Percentiles rank a stretch among this genome's conserved stretches.
These are phyloP conservation scores for Pouteria glomerata DNA, from an alignment of 148 eudicot species.

Conservation along the genomic window DNA sequence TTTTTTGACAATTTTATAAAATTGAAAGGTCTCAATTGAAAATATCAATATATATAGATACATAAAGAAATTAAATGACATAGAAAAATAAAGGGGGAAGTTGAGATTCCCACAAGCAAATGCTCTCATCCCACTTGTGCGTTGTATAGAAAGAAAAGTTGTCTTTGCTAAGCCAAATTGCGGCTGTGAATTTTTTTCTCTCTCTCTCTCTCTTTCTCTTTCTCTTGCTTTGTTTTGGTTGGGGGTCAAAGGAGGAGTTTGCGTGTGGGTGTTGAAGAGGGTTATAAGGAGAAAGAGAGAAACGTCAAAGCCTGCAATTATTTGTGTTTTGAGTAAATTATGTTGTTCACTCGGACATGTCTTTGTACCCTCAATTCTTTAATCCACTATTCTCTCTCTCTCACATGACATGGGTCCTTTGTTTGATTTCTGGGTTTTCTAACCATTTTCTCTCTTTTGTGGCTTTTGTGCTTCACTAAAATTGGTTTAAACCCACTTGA, in stretches of 20 bases:
- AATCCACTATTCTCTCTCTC: too few relatives aligned
- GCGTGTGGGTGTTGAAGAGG: conserved; percentile 54
- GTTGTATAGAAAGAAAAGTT: background rate
- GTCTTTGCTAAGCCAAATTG: background rate
- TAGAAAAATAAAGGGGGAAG: background rate
- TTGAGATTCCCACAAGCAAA: conserved; percentile 21
- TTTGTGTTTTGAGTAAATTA: too few relatives aligned
- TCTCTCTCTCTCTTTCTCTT: background rate
- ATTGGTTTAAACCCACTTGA: too few relatives aligned
- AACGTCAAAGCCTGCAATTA: too few relatives aligned
- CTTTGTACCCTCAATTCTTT: too few relatives aligned
- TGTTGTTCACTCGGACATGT: too few relatives aligned
- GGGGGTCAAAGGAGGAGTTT: conserved; percentile 46
- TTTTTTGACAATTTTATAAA: conserved; percentile 8
- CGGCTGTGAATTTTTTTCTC: background rate
- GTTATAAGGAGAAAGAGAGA: too few relatives aligned
- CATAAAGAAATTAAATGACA: background rate
- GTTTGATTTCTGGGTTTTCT: too few relatives aligned
- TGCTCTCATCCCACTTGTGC: background rate
- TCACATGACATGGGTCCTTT: too few relatives aligned
- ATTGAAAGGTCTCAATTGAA: background rate
- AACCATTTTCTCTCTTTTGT: too few relatives aligned
- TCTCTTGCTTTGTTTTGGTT: conserved; percentile 5
- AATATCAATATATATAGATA: conserved; percentile 5
- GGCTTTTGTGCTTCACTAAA: too few relatives aligned